Conservation (phyloP, 352 stramenopile genomes). For the Thraustochytrium striatum region DNA sequence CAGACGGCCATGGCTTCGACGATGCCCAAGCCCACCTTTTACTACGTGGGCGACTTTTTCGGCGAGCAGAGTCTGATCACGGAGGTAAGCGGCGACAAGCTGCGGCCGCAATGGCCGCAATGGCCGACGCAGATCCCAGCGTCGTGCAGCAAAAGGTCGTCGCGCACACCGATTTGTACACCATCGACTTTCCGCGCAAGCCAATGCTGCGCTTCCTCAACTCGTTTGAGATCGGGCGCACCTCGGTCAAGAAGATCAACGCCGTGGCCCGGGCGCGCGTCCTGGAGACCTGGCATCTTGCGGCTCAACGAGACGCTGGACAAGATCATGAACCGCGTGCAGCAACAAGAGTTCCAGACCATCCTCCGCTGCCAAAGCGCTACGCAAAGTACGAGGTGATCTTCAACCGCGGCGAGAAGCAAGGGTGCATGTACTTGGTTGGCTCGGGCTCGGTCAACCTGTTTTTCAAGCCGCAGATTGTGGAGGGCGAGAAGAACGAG, state of each 20-base stretch:
- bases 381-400: conserved; percentile 15
- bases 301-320: conserved; percentile 41
- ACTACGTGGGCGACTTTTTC: conserved; percentile 20
- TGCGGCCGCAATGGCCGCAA: neutral
- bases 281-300: neutral
- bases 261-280: neutral
- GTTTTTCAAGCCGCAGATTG: neutral
- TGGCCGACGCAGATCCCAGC: neutral
- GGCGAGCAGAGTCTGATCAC: conserved; percentile 12
- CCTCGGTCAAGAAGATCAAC: conserved; percentile 1
- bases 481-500: neutral
- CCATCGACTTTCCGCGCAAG: neutral
- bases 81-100: neutral
- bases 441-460: conserved; percentile 18
- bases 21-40: conserved; percentile 6
- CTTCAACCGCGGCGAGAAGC: neutral
- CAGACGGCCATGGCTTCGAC: neutral
- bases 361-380: neutral
- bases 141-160: neutral
- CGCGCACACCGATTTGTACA: conserved; percentile 33
- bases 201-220: neutral
- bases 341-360: conserved; percentile 44
- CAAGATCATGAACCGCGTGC: neutral
- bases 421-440: conserved; percentile 29
- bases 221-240: neutral